Evolutionary conservation across 441 rosid species (phyloP), one percentile per base, ranked within the genome.

Genomic region (Raphanus hybrid): DNA sequence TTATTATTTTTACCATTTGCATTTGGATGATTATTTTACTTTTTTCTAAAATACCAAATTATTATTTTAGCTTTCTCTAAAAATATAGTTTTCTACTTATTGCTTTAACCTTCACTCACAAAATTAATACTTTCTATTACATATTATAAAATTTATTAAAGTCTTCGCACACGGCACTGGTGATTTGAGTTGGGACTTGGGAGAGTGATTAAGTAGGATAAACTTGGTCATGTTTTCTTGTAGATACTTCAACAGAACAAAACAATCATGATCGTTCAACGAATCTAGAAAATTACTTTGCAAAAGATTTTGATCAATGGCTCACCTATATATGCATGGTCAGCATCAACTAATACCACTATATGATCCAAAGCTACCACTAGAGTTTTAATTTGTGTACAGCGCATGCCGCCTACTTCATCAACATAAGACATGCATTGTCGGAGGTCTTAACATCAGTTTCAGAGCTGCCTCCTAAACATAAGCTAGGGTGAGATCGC

Each of bases 381-480:
- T 60, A 29, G 37, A 27, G 8, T 27, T 26, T 60, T 60, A 16
- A 12, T 27, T 59, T 12, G 39, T 27, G 37, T 60, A 60, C 64
- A 60, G 12, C 39, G 12, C 64, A 59, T 59, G 12, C 9, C 39
- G 16, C 10, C 37, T 27, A 60, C 64, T 60, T 7, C 37, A 27
- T 60, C 64, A 60, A 60, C 37, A 60, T 60, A 60, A 60, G 64
- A 60, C 64, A 27, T 29, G 63, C 34, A 58, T 58, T 58, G 63
- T 58, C 7, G 63, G 63, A 23, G 14, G 63, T 58, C 34, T 58
- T 26, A 5, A 10, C 63, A 58, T 9, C 63, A 58, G 63, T 58
- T 58, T 58, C 34, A 23, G 63, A 58, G 62, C 32, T 20, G 62
- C 14, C 62, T 57, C 14, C 32, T 57, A 6, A 57, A 20, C 62